Conservation (phyloP, 2,329 filamentous ascomycete species). For the Trichoderma sp. region DNA sequence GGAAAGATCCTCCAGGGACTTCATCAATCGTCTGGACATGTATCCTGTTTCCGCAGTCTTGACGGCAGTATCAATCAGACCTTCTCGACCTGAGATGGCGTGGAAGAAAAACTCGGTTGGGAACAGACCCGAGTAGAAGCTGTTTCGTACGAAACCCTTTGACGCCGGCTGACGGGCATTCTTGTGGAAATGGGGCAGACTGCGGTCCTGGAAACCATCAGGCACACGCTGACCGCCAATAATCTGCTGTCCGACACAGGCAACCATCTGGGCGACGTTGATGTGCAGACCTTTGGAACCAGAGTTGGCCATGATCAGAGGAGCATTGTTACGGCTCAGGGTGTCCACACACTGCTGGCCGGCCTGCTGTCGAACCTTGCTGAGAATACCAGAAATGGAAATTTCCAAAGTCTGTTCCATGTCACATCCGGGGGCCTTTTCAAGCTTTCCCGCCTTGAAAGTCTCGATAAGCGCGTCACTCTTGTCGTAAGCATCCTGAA, state of each 20-base stretch:
- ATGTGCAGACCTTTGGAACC: slow-evolving; percentile 96
- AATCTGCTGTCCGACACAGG: slow-evolving; percentile 95
- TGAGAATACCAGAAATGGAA: slow-evolving; percentile 85
- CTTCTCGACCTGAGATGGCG: slow-evolving; percentile 97
- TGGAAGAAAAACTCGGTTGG: slow-evolving; percentile 97
- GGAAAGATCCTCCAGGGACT: slow-evolving; percentile 92
- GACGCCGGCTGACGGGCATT: slow-evolving; percentile 88
- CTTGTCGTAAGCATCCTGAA: slow-evolving; percentile 74
- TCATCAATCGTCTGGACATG: slow-evolving; percentile 98
- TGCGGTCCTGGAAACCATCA: slow-evolving; percentile 95
- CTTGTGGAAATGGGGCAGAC: slow-evolving; percentile 92
- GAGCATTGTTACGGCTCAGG: slow-evolving; percentile 87
- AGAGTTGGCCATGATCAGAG: slow-evolving; percentile 94
- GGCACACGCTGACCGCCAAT: slow-evolving; percentile 90
- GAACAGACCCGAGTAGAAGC: slow-evolving; percentile 89
- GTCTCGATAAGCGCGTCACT: slow-evolving; percentile 81
- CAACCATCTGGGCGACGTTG: slow-evolving; percentile 99
- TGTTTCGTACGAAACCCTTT: slow-evolving; percentile 96
- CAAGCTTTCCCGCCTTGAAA: slow-evolving; percentile 77
- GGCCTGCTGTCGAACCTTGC: slow-evolving; percentile 85
- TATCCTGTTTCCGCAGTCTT: slow-evolving; percentile 99
- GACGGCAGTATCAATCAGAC: slow-evolving; percentile 96
- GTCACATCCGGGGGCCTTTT: slow-evolving; percentile 85
- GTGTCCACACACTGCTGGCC: slow-evolving; percentile 89
- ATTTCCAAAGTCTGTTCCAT: slow-evolving; percentile 92